Percentiles rank a stretch among this genome's conserved stretches.
phyloP scores from a whole-genome alignment of 1,284 basidiomycete species.

The Boletus hoseneyae region DNA sequence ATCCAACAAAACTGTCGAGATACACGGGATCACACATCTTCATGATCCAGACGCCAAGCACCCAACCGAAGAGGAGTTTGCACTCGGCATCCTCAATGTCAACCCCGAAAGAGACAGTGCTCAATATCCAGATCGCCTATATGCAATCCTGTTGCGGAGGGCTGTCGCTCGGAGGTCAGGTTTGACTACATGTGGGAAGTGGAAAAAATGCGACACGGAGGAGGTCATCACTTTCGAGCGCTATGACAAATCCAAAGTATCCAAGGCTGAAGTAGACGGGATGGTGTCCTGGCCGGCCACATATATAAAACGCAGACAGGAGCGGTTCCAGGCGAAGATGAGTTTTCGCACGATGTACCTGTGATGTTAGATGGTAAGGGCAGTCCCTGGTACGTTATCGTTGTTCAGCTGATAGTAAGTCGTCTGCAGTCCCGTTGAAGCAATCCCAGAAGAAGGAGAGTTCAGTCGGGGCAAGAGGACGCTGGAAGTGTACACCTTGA shows the following conservation, averaged over 20 bases:
- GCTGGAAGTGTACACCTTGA: too few relatives aligned
- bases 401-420: too few relatives aligned
- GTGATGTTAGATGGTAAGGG: background rate
- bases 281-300: too few relatives aligned
- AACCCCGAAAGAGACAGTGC: background rate
- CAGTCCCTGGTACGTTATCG: too few relatives aligned
- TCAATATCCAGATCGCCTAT: background rate
- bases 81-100: background rate
- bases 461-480: too few relatives aligned
- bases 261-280: background rate
- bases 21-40: background rate
- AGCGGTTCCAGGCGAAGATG: background rate
- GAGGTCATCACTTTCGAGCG: background rate
- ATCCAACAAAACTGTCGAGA: background rate
- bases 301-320: background rate
- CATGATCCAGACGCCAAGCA: background rate
- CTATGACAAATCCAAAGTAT: background rate
- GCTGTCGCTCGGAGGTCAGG: background rate
- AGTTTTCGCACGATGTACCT: background rate
- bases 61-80: background rate
- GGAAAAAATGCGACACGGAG: constrained; percentile 1
- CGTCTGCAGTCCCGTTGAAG: too few relatives aligned
- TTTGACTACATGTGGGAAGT: background rate
- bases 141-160: background rate
- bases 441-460: too few relatives aligned